These are phyloP conservation scores for Aegilops umbellulata DNA, from an alignment of 176 grass and related monocot species.

Conservation along the genomic window DNA sequence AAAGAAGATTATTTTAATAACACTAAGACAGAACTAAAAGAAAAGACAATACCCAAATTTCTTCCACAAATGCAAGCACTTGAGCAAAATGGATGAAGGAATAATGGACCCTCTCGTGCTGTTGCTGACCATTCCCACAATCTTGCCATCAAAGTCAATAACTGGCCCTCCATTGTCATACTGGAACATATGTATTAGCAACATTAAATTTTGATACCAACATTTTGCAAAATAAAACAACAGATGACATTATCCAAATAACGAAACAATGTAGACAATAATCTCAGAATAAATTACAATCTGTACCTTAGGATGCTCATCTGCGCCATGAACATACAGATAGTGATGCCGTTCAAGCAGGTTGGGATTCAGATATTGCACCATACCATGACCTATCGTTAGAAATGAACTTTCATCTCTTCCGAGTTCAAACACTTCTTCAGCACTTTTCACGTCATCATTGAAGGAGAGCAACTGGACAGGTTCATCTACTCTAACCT, in stretches of 20 bases:
- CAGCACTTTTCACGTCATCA: background rate
- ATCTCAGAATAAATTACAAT: background rate
- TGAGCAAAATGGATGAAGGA: background rate
- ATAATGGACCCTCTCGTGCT: background rate
- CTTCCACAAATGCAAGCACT: background rate
- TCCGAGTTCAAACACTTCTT: background rate
- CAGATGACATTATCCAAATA: background rate
- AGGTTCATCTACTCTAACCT: background rate
- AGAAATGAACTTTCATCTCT: background rate
- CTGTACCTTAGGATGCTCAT: background rate
- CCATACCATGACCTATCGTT: background rate
- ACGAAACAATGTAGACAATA: background rate
- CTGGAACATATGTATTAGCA: background rate
- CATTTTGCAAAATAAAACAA: background rate
- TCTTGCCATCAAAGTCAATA: background rate
- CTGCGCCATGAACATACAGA: background rate
- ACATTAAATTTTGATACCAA: background rate
- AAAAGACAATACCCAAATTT: background rate
- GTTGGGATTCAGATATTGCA: background rate
- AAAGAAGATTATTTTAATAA: background rate
- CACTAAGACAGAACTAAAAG: background rate
- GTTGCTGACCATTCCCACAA: background rate
- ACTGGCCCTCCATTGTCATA: constrained; percentile 1
- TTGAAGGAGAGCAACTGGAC: background rate
- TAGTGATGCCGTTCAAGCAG: background rate